Evolutionary conservation across 805 yeast genomes (phyloP).

Genomic region (Candida dajiaensis): DNA sequence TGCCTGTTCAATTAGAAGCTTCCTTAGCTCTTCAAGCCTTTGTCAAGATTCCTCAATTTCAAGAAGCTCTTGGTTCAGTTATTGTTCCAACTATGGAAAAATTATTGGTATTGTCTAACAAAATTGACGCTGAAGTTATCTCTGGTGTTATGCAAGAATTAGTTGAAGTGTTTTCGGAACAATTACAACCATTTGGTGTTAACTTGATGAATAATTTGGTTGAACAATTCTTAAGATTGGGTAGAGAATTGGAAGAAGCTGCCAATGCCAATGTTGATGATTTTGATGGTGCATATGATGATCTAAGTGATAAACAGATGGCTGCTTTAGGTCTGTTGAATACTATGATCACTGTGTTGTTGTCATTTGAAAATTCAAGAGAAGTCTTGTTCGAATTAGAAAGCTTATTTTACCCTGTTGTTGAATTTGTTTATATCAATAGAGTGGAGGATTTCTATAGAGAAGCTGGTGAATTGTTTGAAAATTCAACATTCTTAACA

Average conservation of each 20-base stretch:
- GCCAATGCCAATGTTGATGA: constrained; percentile 38
- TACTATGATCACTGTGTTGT: constrained; percentile 74
- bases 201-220: constrained; percentile 58
- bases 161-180: constrained; percentile 82
- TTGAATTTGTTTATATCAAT: constrained; percentile 59
- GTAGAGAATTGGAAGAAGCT: constrained; percentile 64
- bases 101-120: constrained; percentile 66
- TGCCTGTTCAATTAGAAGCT: constrained; percentile 80
- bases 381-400: constrained; percentile 62
- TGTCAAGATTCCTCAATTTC: constrained; percentile 57
- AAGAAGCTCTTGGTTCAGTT: constrained; percentile 57
- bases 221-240: constrained; percentile 66
- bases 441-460: constrained; percentile 67
- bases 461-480: constrained; percentile 73
- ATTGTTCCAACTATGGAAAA: constrained; percentile 81
- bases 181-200: constrained; percentile 87
- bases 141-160: constrained; percentile 93
- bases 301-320: constrained; percentile 62
- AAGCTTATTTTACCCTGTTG: constrained; percentile 61
- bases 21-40: constrained; percentile 83
- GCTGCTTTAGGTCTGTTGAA: constrained; percentile 79
- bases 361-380: constrained; percentile 76
- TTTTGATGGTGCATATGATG: constrained; percentile 29
- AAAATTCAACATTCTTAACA: constrained; percentile 56
- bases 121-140: constrained; percentile 80